Base-by-base conservation (phyloP, 1,139 yeast genomes). In the Debaryomyces subglobosus region DNA sequence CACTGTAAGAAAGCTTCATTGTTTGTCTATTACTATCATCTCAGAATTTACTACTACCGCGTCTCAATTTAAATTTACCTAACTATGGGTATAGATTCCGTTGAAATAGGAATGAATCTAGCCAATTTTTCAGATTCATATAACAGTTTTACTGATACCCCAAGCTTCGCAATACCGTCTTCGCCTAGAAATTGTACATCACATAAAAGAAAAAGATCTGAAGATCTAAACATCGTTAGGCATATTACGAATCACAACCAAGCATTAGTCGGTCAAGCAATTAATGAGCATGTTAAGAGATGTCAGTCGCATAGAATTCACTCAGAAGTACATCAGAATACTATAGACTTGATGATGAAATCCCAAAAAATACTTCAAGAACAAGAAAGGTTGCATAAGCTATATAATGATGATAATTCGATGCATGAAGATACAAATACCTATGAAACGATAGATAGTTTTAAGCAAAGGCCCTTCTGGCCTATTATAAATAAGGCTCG, bases 391-490 rank as follows among this genome's bases (percentile, higher is more conserved):
- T 42, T 39, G 33, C 44, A 40, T 30, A 35, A 39, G 10, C 12
- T n/a, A 15, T 9, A 9, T 8, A 39, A 37, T n/a, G 43, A 36
- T 7, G 42, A 29, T 18, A 50, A 43, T n/a, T 37, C 38, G 4
- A 39, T n/a, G 32, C 48, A 48, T 6, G 24, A 13, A 7, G 37
- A 41, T 24, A 35, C 24, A 21, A 42, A 44, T 15, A 37, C 27
- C 25, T 12, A 32, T 27, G 42, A 42, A 33, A 20, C 45, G 4
- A 44, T 58, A 4, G 46, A 46, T 23, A 18, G 23, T 1, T 65
- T 53, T 40, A 48, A 45, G 10, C 74, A 69, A 50, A 58, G 57
- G 39, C 73, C 74, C 8, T 68, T 53, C 49, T 69, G 74, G 73
- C 69, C 70, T 1, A 50, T 47, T 1, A 51, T 53, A 34, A 45